A percentile compares a stretch with the other conserved stretches of the same genome.
phyloP scores from a whole-genome alignment of 352 stramenopile genomes.

The Pythium sukuiense region DNA sequence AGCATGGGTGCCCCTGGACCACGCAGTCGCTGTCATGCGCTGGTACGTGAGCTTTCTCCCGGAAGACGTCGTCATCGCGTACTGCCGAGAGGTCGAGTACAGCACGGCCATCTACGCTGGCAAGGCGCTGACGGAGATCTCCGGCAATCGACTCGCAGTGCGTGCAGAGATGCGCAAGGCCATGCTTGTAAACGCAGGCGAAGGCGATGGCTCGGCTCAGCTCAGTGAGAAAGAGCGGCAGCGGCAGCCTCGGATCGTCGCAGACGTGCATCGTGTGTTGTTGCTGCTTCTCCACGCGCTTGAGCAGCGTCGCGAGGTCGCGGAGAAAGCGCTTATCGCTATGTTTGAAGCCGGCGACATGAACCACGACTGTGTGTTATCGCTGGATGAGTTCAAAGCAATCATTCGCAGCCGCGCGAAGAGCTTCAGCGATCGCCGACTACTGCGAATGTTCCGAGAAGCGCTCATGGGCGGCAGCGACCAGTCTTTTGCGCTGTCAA shows the following conservation, averaged over 20 bases:
- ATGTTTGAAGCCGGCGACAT: conserved; percentile 65
- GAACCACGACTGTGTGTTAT: conserved; percentile 75
- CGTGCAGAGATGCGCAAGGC: conserved; percentile 67
- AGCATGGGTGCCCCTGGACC: conserved; percentile 66
- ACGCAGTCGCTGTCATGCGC: conserved; percentile 52
- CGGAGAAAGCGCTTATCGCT: conserved; percentile 46
- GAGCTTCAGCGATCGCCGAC: conserved; percentile 62
- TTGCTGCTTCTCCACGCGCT: conserved; percentile 57
- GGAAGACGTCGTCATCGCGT: conserved; percentile 50
- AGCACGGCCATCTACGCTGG: conserved; percentile 64
- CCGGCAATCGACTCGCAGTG: conserved; percentile 65
- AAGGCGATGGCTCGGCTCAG: conserved; percentile 4
- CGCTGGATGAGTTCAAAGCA: conserved; percentile 61
- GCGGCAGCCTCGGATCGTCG: conserved; percentile 44
- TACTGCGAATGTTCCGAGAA: conserved; percentile 79
- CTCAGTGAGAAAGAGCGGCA: conserved; percentile 16
- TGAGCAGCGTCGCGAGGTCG: conserved; percentile 53
- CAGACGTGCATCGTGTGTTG: conserved; percentile 58
- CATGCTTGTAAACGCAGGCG: conserved; percentile 41
- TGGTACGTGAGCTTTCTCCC: conserved; percentile 68
- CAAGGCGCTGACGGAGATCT: conserved; percentile 44
- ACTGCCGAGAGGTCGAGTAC: conserved; percentile 76
- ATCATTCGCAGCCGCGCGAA: conserved; percentile 60
- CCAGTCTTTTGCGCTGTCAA: conserved; percentile 76
- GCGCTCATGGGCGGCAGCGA: conserved; percentile 57